Conservation (phyloP, 352 stramenopile species). For the Globisporangium iwayamae region DNA sequence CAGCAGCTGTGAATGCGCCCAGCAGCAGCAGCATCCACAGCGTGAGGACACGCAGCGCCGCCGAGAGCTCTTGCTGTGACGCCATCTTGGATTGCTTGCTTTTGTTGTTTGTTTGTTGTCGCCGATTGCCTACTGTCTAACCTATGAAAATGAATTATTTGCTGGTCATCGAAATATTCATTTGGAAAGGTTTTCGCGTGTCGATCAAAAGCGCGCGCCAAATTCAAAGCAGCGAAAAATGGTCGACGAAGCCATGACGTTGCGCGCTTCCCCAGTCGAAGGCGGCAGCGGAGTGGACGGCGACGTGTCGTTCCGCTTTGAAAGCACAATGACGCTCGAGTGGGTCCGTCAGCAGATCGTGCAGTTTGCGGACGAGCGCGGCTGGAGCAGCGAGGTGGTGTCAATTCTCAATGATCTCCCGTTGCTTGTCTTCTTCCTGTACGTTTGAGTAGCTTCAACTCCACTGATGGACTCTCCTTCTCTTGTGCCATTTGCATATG, state of each 20-base stretch:
- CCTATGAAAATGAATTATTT: neutral
- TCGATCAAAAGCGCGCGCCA: neutral
- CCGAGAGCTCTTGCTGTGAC: neutral
- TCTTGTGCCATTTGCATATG: neutral
- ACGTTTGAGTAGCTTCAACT: constrained; percentile 10
- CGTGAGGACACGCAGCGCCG: neutral
- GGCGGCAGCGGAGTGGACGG: too few relatives aligned
- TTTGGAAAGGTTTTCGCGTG: neutral
- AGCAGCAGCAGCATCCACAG: neutral
- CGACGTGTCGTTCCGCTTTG: constrained; percentile 18
- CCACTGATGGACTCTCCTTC: constrained; percentile 17
- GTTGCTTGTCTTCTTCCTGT: too few relatives aligned
- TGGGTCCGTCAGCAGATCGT: constrained; percentile 44
- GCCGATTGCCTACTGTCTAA: neutral
- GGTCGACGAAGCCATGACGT: neutral
- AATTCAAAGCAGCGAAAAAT: neutral
- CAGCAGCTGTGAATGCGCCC: too few relatives aligned
- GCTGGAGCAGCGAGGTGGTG: constrained; percentile 36
- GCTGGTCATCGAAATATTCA: neutral
- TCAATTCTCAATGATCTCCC: neutral
- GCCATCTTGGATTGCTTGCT: neutral
- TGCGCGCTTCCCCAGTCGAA: too few relatives aligned
- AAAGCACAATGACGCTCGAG: constrained; percentile 42
- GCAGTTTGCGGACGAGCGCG: constrained; percentile 57
- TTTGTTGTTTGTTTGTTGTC: neutral